phyloP scores from a whole-genome alignment of 2,329 filamentous ascomycete species.

The Emergomyces pasteurianus region DNA sequence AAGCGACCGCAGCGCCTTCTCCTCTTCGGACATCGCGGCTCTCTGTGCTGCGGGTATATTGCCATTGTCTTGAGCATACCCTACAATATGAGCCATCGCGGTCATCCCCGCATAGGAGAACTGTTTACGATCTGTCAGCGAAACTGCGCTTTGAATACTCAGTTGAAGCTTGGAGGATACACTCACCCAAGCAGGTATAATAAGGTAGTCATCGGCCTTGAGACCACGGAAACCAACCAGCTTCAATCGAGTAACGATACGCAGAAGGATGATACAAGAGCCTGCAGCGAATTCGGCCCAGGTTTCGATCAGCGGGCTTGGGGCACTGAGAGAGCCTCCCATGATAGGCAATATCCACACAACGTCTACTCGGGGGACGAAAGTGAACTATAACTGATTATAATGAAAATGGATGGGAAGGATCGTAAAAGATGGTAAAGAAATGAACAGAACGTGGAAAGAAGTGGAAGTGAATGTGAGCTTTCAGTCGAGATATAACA shows the following conservation, averaged over 20 bases:
- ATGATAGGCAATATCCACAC: neutral
- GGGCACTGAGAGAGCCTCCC: neutral
- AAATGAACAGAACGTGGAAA: neutral
- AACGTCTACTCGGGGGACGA: neutral
- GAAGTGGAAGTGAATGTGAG: neutral
- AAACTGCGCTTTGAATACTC: neutral
- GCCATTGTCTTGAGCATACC: constrained; percentile 17
- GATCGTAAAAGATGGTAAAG: neutral
- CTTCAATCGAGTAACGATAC: constrained; percentile 23
- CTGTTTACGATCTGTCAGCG: neutral
- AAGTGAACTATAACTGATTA: neutral
- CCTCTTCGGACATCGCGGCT: constrained; percentile 17
- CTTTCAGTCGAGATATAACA: neutral
- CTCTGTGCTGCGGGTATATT: constrained; percentile 23
- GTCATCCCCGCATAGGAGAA: constrained; percentile 13
- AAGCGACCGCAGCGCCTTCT: constrained; percentile 18
- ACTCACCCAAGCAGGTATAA: constrained; percentile 21
- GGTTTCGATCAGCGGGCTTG: constrained; percentile 18
- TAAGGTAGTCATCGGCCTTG: constrained; percentile 24
- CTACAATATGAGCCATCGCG: constrained; percentile 17
- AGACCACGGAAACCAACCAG: constrained; percentile 24
- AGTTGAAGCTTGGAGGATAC: neutral
- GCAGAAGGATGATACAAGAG: constrained; percentile 19
- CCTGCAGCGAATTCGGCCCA: constrained; percentile 28
- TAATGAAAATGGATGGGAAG: neutral